Conservation (phyloP, 1,284 basidiomycete genomes). For the Cryptococcus neoformans region DNA sequence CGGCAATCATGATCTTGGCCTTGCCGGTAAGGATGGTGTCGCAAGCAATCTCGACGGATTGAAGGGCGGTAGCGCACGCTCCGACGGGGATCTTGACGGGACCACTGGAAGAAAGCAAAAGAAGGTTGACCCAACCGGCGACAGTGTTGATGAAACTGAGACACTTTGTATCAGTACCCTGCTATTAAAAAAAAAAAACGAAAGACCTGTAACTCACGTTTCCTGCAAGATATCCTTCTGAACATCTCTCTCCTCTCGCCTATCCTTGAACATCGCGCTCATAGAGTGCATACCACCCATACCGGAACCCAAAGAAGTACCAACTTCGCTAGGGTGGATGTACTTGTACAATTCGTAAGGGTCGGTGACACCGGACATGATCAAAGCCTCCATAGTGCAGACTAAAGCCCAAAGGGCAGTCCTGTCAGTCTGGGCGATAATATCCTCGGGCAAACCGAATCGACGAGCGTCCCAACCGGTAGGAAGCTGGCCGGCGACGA, state of each 20-base stretch:
- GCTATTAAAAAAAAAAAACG: conserved; percentile 40
- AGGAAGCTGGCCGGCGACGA: conserved; percentile 93
- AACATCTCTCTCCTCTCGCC: conserved; percentile 93
- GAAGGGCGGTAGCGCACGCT: conserved; percentile 95
- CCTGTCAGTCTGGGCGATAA: conserved; percentile 90
- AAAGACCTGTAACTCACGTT: conserved; percentile 61
- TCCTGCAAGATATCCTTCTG: conserved; percentile 99
- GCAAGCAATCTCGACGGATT: conserved; percentile 97
- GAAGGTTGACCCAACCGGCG: conserved; percentile 95
- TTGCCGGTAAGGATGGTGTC: conserved; percentile 93
- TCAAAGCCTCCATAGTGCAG: conserved; percentile 89
- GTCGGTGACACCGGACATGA: conserved; percentile 96
- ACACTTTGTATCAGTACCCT: conserved; percentile 1
- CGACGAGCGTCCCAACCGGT: conserved; percentile 95
- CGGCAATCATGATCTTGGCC: conserved; percentile 98
- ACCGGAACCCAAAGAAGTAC: conserved; percentile 86
- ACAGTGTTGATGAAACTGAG: conserved; percentile 92
- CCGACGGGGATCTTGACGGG: conserved; percentile 99
- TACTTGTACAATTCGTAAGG: conserved; percentile 96
- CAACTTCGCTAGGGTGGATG: conserved; percentile 94
- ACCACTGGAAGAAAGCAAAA: conserved; percentile 89
- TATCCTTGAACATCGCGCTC: conserved; percentile 97
- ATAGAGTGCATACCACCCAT: conserved; percentile 94
- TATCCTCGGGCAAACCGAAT: conserved; percentile 98
- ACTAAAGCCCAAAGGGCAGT: conserved; percentile 97